Evolutionary conservation across 2,329 filamentous ascomycete species (phyloP), one percentile per base, ranked within the genome.

Genomic region (Aspergillus awamori): DNA sequence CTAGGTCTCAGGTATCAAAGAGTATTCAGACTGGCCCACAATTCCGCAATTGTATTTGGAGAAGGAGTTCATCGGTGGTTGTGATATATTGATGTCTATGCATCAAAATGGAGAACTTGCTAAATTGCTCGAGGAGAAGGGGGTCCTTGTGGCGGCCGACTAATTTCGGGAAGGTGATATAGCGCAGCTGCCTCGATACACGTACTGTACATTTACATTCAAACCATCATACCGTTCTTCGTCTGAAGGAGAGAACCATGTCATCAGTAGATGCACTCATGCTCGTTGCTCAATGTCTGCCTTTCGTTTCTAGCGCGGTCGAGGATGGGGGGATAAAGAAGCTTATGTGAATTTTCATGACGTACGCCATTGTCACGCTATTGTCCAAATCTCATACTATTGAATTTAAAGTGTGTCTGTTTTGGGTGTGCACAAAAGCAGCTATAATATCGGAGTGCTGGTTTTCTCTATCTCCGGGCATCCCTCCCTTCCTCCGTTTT

Each of bases 1-100:
- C 36, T 52, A 52, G 48, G 53, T 8, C 51, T 48, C 67, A 93
- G 94, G 95, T 56, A 97, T 99, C 82, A 99, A 99, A 81, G 94
- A 99, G 80, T 99, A 95, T 83, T 97, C 93, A 1, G 95, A 98
- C 76, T 99, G 95, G 95, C 95, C 95, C 13, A 99, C 95, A 20
- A 98, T 99, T 75, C 95, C 95, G 6, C 95, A 99, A 79, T 84
- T 99, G 17, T 99, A 98, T 79, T 84, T 99, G 55, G 87, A 96
- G 65, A 94, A 94, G 81, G 94, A 99, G 76, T 99, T 99, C 75
- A 84, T 99, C 51, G 95, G 95, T 58, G 95, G 95, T n/a, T 97
- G 93, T 76, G 95, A 99, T 78, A 99, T 99, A 66, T 79, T 99
- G 70, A 89, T 98, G 76, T 90, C 89, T 2, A 98, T 99, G 95